phyloP scores from a whole-genome alignment of 495 filamentous ascomycete genomes.

The Aspergillus diversus region DNA sequence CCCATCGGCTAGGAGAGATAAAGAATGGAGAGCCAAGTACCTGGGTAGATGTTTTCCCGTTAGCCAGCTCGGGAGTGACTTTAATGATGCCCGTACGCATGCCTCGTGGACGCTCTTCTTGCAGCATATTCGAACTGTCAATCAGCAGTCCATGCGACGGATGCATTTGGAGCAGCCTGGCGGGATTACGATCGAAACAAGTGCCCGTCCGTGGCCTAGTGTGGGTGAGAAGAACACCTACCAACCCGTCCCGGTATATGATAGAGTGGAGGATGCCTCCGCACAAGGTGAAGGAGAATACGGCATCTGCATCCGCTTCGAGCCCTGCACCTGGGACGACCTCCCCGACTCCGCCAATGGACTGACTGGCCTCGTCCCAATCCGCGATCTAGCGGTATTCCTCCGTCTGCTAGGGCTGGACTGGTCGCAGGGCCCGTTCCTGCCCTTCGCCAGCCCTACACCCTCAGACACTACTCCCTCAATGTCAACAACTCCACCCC shows the following conservation, averaged over 20 bases:
- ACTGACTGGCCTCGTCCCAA: background rate
- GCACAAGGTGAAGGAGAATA: background rate
- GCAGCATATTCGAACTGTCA: background rate
- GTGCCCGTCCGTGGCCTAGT: background rate
- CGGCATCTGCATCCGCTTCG: slow-evolving; percentile 4
- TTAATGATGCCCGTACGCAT: background rate
- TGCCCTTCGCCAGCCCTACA: background rate
- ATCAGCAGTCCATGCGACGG: background rate
- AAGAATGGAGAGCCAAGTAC: background rate
- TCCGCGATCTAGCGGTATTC: slow-evolving; percentile 1
- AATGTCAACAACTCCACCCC: background rate
- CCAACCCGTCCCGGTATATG: background rate
- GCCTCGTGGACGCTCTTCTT: slow-evolving; percentile 9
- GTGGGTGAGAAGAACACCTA: no score
- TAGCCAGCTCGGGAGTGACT: background rate
- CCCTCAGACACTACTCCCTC: background rate
- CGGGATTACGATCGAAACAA: background rate
- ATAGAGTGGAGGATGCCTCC: background rate
- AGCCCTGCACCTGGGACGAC: slow-evolving; percentile 10
- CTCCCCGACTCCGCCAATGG: background rate
- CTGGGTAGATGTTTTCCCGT: background rate
- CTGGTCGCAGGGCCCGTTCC: slow-evolving; percentile 1
- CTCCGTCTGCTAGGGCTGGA: background rate
- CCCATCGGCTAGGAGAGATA: background rate
- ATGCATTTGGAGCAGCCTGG: background rate